Percentiles rank a stretch among this genome's conserved stretches.
These are phyloP conservation scores for Cyberlindnera bimundalis DNA, from an alignment of 805 yeast genomes.

Conservation along the genomic window DNA sequence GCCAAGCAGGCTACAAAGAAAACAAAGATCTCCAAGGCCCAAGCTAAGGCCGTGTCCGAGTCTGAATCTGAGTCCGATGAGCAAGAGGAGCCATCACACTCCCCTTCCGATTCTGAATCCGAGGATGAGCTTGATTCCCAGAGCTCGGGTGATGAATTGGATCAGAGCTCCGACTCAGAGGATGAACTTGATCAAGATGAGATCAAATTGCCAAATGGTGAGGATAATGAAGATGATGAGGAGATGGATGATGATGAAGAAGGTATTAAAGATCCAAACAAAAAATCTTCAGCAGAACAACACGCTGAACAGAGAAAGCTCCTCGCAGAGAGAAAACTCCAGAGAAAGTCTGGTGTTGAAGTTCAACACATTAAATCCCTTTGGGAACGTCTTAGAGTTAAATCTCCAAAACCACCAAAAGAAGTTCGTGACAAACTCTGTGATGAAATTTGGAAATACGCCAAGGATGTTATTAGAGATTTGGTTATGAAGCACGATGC, in stretches of 20 bases:
- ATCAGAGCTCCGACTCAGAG: conserved; percentile 22
- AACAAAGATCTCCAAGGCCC: conserved; percentile 19
- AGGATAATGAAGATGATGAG: conserved; percentile 4
- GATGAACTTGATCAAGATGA: conserved; percentile 29
- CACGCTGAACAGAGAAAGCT: conserved; percentile 81
- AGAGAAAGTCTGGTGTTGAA: conserved; percentile 82
- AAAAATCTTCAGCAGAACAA: conserved; percentile 56
- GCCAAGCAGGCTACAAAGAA: conserved; percentile 17
- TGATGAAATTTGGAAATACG: conserved; percentile 79
- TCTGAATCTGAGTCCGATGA: conserved; percentile 31
- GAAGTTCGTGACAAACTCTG: conserved; percentile 72
- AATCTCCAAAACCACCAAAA: conserved; percentile 76
- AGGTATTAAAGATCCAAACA: conserved; percentile 26
- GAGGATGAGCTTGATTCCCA: conserved; percentile 25
- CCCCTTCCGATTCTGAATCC: conserved; percentile 28
- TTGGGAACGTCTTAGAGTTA: conserved; percentile 91
- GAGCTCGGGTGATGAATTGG: conserved; percentile 21
- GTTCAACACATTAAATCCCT: conserved; percentile 79
- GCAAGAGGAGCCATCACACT: conserved; percentile 15
- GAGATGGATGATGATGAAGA: conserved; percentile 3
- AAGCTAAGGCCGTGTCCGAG: conserved; percentile 20
- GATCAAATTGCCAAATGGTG: conserved; percentile 4
- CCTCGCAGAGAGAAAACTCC: conserved; percentile 77
- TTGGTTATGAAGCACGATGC: conserved; percentile 94
- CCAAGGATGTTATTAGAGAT: conserved; percentile 75